phyloP scores from a whole-genome alignment of 2,329 filamentous ascomycete genomes.

The Nemania abortiva region DNA sequence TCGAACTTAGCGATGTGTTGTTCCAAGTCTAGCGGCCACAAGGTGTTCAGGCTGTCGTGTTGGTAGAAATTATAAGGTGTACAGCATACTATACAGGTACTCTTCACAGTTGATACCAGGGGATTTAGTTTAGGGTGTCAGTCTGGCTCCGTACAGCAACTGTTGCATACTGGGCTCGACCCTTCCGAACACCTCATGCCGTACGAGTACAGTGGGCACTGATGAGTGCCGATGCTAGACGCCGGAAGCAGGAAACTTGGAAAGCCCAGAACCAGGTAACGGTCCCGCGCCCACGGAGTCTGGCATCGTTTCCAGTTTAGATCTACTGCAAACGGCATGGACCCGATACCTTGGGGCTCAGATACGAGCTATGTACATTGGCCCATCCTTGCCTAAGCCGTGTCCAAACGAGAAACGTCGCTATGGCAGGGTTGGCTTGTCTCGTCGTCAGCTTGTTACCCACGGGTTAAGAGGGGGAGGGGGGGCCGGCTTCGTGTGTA shows the following conservation, averaged over 20 bases:
- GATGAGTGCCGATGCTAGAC: not conserved
- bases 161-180: not conserved
- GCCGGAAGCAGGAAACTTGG: not conserved
- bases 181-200: not conserved
- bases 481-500: not conserved
- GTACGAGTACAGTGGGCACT: not conserved
- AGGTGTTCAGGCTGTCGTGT: not conserved
- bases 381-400: slow-evolving; percentile 14
- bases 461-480: not conserved
- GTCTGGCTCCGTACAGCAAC: not conserved
- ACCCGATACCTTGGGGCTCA: not conserved
- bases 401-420: not conserved
- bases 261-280: not conserved
- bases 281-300: not conserved
- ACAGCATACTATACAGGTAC: not conserved
- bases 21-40: not conserved
- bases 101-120: not conserved
- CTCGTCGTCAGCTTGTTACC: slow-evolving; percentile 11
- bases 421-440: not conserved
- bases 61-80: not conserved
- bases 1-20: not conserved
- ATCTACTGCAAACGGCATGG: slow-evolving; percentile 11
- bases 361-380: not conserved
- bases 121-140: not conserved
- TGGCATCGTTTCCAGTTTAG: not conserved